A percentile compares a stretch with the other conserved stretches of the same genome.
These are phyloP conservation scores for Neurospora sp. DNA, from an alignment of 495 filamentous ascomycete genomes.

Conservation along the genomic window DNA sequence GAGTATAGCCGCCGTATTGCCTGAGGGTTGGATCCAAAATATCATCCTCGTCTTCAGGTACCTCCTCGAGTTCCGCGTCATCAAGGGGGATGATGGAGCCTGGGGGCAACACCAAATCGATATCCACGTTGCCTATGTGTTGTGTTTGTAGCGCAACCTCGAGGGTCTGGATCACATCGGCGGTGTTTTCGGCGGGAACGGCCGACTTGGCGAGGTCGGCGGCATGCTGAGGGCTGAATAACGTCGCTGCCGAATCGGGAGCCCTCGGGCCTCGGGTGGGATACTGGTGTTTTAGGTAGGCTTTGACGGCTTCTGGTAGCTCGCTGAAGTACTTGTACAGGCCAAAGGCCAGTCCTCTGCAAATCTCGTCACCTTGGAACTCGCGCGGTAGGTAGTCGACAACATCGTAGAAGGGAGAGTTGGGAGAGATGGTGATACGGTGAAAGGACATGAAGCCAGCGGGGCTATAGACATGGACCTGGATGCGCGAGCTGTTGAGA, in stretches of 20 bases:
- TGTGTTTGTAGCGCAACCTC: conserved; percentile 65
- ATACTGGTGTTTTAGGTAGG: conserved; percentile 41
- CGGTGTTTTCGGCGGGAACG: conserved; percentile 62
- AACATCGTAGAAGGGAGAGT: conserved; percentile 86
- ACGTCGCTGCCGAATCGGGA: conserved; percentile 47
- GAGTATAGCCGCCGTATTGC: conserved; percentile 64
- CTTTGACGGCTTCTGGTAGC: conserved; percentile 66
- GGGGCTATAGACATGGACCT: conserved; percentile 80
- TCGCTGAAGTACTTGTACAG: conserved; percentile 89
- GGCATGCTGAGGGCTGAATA: conserved; percentile 89
- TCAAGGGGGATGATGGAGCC: conserved; percentile 56
- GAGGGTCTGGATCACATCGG: conserved; percentile 61
- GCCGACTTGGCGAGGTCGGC: conserved; percentile 80
- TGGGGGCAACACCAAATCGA: conserved; percentile 76
- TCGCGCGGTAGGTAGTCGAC: conserved; percentile 88
- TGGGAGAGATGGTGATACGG: conserved; percentile 84
- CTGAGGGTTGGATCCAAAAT: conserved; percentile 48
- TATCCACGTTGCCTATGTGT: conserved; percentile 69
- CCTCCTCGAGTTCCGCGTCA: conserved; percentile 38
- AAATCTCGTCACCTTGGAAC: conserved; percentile 86
- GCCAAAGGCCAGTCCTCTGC: conserved; percentile 80
- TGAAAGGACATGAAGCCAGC: conserved; percentile 82
- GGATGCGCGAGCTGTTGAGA: conserved; percentile 79
- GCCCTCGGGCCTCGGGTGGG: conserved; percentile 37
- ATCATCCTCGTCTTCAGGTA: conserved; percentile 48